Evolutionary conservation across 2,329 filamentous ascomycete species (phyloP), one percentile per base, ranked within the genome.

Genomic region (Colletotrichum magnum): DNA sequence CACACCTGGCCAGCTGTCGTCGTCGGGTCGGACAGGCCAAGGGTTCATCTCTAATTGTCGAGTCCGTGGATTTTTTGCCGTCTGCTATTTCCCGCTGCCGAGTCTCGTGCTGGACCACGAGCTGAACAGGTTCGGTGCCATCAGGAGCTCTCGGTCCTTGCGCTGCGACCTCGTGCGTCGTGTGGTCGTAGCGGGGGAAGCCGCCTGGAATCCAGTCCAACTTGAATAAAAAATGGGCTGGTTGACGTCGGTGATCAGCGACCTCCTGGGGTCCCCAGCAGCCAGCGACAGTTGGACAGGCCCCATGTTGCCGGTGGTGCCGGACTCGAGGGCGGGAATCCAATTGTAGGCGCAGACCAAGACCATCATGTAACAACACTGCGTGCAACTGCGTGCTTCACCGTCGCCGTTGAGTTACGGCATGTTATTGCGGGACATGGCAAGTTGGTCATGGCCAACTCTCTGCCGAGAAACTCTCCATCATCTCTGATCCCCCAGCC

Each of bases 181-280:
- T 36, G 28, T 21, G 28, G 24, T 52, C 32, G 52, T 16, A 56
- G 41, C 21, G 53, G 28, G 32, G 45, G 52, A 43, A 68, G 41
- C 26, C 41, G n/a, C 12, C 41, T 58, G 45, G 36, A 53, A 52
- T 53, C 45, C 18, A 53, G 36, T 53, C 45, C 18, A 61, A 52
- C 54, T 45, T 52, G 51, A 32, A 57, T 45, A 52, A 62, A 48
- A 53, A 13, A 28, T 36, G 68, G 64, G 64, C 52, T 48, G 41
- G 57, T 48, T 70, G 68, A 70, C 68, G 68, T 70, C 64, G 68
- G 18, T 68, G 58, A 68, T 70, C 68, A 58, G 41, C 64, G 47
- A 15, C 26, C 24, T 32, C 32, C 63, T 36, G 57, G 64, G 66
- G 52, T 54, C 51, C 45, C 53, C 53, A 26, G 58, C 6, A 48